phyloP scores from a whole-genome alignment of 441 rosid species.

The Pelargonium fulgidum region DNA sequence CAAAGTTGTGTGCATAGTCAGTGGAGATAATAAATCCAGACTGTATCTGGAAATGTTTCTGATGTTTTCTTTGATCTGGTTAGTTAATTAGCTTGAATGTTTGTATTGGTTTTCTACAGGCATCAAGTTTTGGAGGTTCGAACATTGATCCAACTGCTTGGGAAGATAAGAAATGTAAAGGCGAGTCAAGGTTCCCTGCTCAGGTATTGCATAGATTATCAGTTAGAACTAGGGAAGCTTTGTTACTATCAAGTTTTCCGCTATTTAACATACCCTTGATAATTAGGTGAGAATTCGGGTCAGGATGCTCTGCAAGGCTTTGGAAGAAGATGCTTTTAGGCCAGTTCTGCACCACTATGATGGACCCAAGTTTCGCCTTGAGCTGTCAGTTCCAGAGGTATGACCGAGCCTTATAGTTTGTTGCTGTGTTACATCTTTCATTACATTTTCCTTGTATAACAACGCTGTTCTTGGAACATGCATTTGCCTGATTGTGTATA shows the following conservation, averaged over 20 bases:
- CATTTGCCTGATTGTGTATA: neutral
- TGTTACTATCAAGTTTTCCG: neutral
- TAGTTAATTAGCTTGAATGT: slow-evolving; percentile 1
- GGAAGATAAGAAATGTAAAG: slow-evolving; percentile 99
- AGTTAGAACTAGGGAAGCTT: neutral
- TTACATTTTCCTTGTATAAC: neutral
- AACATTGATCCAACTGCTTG: slow-evolving; percentile 98
- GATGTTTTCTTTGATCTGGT: neutral
- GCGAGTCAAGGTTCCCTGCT: slow-evolving; percentile 97
- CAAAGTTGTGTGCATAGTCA: neutral
- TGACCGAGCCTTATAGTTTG: neutral
- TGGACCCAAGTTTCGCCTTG: slow-evolving; percentile 93
- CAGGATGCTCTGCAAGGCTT: slow-evolving; percentile 77
- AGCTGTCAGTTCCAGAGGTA: slow-evolving; percentile 98
- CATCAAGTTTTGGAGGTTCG: slow-evolving; percentile 88
- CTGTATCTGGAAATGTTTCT: no score
- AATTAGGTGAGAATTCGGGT: slow-evolving; percentile 74
- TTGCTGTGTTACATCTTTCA: neutral
- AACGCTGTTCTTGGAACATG: no score
- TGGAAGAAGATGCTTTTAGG: slow-evolving; percentile 97
- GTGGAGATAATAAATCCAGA: neutral
- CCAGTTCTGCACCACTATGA: slow-evolving; percentile 96
- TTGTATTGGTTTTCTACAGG: slow-evolving; percentile 39
- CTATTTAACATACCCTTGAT: neutral
- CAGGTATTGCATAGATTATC: slow-evolving; percentile 44